phyloP scores from a whole-genome alignment of 805 yeast genomes.

The Candida tibetensis region DNA sequence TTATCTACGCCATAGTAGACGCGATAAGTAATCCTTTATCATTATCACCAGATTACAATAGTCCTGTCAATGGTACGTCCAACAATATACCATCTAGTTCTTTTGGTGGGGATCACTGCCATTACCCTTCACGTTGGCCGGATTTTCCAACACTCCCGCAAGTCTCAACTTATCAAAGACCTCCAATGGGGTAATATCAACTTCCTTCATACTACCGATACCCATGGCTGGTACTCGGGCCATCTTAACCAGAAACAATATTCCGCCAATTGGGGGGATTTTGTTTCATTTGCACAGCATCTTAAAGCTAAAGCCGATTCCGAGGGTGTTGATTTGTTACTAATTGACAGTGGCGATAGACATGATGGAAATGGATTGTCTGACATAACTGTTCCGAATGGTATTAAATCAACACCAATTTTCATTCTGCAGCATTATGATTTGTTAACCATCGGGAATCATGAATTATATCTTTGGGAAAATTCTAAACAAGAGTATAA shows the following conservation, averaged over 20 bases:
- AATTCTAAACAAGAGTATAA: constrained; percentile 66
- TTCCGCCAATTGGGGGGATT: constrained; percentile 92
- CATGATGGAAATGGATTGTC: constrained; percentile 93
- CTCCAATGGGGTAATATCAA: constrained; percentile 70
- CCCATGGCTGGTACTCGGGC: constrained; percentile 96
- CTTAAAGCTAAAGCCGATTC: constrained; percentile 44
- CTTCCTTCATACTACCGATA: constrained; percentile 92
- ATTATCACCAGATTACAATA: neutral
- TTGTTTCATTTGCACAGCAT: constrained; percentile 60
- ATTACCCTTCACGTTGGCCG: neutral
- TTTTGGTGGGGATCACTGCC: neutral
- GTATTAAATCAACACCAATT: constrained; percentile 56
- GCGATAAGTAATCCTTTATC: no score
- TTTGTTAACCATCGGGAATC: constrained; percentile 83
- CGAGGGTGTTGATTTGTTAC: constrained; percentile 58
- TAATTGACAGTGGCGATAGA: constrained; percentile 88
- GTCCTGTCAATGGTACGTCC: neutral
- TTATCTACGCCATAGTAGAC: no score
- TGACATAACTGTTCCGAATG: constrained; percentile 76
- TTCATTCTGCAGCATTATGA: constrained; percentile 71
- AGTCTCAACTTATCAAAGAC: constrained; percentile 32
- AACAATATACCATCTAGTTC: neutral
- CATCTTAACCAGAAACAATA: constrained; percentile 76
- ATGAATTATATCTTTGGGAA: constrained; percentile 73
- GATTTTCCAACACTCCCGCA: neutral